Evolutionary conservation across 148 eudicot species (phyloP), one percentile per base, ranked within the genome.

Genomic region (Cornus controversa): DNA sequence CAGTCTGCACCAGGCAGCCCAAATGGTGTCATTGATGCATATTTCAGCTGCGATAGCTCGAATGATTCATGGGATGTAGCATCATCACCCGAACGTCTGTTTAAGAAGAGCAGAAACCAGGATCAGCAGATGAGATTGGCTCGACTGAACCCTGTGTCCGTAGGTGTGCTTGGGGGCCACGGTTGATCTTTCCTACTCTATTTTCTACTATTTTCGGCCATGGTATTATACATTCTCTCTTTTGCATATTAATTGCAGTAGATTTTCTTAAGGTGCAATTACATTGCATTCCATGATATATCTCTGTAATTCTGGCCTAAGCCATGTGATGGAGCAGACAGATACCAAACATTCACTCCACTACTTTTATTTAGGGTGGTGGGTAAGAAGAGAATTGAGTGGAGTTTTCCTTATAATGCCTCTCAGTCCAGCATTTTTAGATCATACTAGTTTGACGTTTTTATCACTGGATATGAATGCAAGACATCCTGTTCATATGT

Each of bases 1-100:
- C 47, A 37, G 60, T 42, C 68, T 22, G 69, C 80, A 40, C 89
- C 89, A 4, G 69, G 70, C 42, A 91, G 95, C 80, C 92, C 91
- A 72, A 89, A 77, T 31, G 93, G 89, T 57, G 92, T 83, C 9
- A 75, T 83, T 67, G 82, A 82, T 84, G 84, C 85, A 34, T 78
- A 84, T 72, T 78, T 88, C 45, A 78, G 85, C 81, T 81, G 73
- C 3, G 89, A 85, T 34, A 85, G 85, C 79, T 80, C 91, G 18
- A 80, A 76, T n/a, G 87, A 86, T 45, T 83, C 91, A 0, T 84
- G 89, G 91, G 64, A 64, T 20, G 78, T 60, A 45, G 79, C 84
- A 18, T 80, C 88, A 45, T 82, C 85, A 22, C 86, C 89, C 6
- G 87, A 86, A 77, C 85, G 82, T 0, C 57, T 77, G 16, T 82